Evolutionary conservation across 2,329 filamentous ascomycete genomes (phyloP).

Genomic region (Aspergillus arachidicola): DNA sequence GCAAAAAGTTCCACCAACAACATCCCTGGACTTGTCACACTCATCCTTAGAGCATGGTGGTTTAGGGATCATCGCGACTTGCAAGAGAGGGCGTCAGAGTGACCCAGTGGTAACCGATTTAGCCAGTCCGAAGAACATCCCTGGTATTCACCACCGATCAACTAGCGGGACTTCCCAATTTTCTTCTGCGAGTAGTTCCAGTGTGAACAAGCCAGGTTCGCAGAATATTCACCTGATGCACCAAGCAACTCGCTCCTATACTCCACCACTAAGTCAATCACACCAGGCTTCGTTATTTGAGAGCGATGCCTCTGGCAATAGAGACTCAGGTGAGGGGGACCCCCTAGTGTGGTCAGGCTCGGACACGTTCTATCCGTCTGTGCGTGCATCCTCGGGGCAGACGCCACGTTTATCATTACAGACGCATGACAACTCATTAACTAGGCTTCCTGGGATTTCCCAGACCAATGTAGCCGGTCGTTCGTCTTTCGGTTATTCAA

Average conservation of each 20-base stretch:
- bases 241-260: constrained; percentile 57
- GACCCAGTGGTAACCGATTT: constrained; percentile 43
- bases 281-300: constrained; percentile 53
- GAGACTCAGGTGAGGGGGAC: constrained; percentile 51
- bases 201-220: constrained; percentile 51
- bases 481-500: constrained; percentile 50
- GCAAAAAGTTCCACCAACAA: constrained; percentile 49
- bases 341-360: constrained; percentile 16
- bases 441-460: constrained; percentile 53
- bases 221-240: constrained; percentile 60
- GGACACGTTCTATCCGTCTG: constrained; percentile 31
- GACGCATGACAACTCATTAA: constrained; percentile 45
- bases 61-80: constrained; percentile 53
- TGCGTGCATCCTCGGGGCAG: constrained; percentile 36
- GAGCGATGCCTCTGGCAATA: constrained; percentile 47
- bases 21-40: constrained; percentile 57
- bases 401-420: constrained; percentile 39
- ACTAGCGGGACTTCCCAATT: constrained; percentile 59
- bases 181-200: constrained; percentile 50
- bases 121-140: constrained; percentile 42
- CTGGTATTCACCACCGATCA: constrained; percentile 53
- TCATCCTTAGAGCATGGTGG: constrained; percentile 60
- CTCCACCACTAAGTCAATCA: constrained; percentile 54
- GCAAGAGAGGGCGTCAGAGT: constrained; percentile 32
- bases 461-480: constrained; percentile 56